Base-by-base conservation (phyloP, 495 filamentous ascomycete species). In the Tirmania nivea region DNA sequence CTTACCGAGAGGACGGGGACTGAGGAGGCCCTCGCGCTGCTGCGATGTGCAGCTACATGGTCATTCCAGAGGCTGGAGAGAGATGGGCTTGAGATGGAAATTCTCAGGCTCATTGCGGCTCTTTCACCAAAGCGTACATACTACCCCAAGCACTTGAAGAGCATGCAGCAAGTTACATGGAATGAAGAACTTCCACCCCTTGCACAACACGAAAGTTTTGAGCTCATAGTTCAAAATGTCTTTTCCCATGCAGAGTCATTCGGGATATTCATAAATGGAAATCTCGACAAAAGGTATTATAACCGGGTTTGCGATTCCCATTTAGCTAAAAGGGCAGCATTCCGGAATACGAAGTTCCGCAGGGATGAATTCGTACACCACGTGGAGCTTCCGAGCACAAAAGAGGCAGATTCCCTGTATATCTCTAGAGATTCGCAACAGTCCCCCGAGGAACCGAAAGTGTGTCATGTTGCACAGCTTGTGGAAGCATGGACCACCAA, bases 1-100 rank as follows among this genome's bases (percentile, higher is more conserved):
- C 61, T 84, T 0, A 79, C 76, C 0, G 54, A 57, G 0, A 68
- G 64, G 25, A 83, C 77, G 2, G 81, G 81, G 0, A 82, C 77
- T 0, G 80, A 84, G 55, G 68, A 81, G 57, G 70, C 74, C 0
- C 59, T 84, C 1, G 53, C 56, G 0, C 71, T 75, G 17, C 67
- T 83, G 10, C 54, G 56, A 1, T 72, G 69, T 4, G 73, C 73
- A 20, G 65, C 73, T 1, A 56, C 75, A 0, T 58, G 68, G 49
- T 81, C 78, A 0, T 79, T 77, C 47, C 59, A 62, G 10, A 55
- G 53, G 5, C 65, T 81, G 2, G 56, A 63, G 4, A 10, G 53
- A 1, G 65, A 68, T 5, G 25, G 25, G 4, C 25, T 31, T 31
- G 67, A 78, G 48, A 49, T 69, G 16, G 17, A 56, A 0, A 51